Conservation (phyloP, 2,329 filamentous ascomycete genomes). For the Ophiocordyceps robertsii region DNA sequence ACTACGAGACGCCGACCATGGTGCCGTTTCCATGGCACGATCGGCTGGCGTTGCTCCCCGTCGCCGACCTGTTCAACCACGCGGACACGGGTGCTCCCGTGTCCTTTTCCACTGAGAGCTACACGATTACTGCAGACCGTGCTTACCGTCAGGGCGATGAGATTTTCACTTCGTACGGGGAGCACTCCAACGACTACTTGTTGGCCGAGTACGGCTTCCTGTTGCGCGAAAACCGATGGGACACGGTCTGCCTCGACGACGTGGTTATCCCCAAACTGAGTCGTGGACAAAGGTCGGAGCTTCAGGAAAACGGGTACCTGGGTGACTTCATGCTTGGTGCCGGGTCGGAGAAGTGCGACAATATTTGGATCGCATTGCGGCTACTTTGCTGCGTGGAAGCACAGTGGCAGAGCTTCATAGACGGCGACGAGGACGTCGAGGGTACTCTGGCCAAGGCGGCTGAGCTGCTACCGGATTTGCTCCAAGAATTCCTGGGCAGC, state of each 20-base stretch:
- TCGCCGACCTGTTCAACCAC: constrained; percentile 55
- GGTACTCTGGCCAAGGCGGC: constrained; percentile 28
- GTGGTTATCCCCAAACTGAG: constrained; percentile 26
- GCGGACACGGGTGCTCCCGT: constrained; percentile 36
- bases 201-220: constrained; percentile 53
- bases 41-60: constrained; percentile 50
- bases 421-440: constrained; percentile 29
- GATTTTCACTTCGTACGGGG: constrained; percentile 55
- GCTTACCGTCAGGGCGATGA: constrained; percentile 46
- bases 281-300: constrained; percentile 19
- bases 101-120: constrained; percentile 33
- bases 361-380: constrained; percentile 40
- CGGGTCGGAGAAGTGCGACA: constrained; percentile 30
- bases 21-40: constrained; percentile 30
- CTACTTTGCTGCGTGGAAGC: constrained; percentile 17
- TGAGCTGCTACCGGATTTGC: constrained; percentile 19
- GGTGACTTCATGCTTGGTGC: constrained; percentile 37
- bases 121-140: constrained; percentile 37
- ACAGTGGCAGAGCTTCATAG: constrained; percentile 24
- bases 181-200: constrained; percentile 59
- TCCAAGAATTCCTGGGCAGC: constrained; percentile 21
- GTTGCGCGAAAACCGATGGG: constrained; percentile 32
- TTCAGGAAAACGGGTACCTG: constrained; percentile 32
- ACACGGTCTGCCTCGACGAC: constrained; percentile 35
- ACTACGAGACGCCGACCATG: constrained; percentile 28